Evolutionary conservation across 1,284 basidiomycete genomes (phyloP).

Genomic region (Ganoderma multipileum): DNA sequence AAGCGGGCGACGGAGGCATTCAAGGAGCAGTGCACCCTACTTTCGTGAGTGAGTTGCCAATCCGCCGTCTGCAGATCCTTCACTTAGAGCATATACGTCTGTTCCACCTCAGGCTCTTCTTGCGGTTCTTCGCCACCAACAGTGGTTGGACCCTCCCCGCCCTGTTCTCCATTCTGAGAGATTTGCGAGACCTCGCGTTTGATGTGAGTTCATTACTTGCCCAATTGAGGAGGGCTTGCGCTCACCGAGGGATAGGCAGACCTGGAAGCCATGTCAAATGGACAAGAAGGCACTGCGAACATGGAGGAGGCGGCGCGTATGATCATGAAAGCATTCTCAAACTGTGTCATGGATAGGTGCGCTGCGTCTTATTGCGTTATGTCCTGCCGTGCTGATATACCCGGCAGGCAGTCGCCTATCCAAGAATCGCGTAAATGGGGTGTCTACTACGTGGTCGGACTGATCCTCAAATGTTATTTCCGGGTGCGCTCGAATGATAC

Average conservation of each 20-base stretch:
- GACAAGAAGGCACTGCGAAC: slow-evolving; percentile 69
- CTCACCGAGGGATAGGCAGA: slow-evolving; percentile 62
- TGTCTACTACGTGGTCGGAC: slow-evolving; percentile 92
- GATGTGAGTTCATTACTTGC: slow-evolving; percentile 51
- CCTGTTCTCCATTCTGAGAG: slow-evolving; percentile 79
- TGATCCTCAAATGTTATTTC: slow-evolving; percentile 96
- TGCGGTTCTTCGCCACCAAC: slow-evolving; percentile 78
- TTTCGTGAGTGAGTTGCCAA: slow-evolving; percentile 36
- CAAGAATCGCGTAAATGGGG: slow-evolving; percentile 91
- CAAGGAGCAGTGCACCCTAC: slow-evolving; percentile 61
- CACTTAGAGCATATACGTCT: slow-evolving; percentile 17
- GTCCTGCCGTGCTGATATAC: neutral
- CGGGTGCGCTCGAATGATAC: slow-evolving; percentile 60
- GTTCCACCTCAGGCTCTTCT: slow-evolving; percentile 60
- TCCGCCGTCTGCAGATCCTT: slow-evolving; percentile 22
- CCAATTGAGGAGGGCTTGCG: neutral
- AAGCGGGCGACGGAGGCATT: slow-evolving; percentile 74
- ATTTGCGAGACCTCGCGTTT: slow-evolving; percentile 83
- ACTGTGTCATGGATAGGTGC: slow-evolving; percentile 90
- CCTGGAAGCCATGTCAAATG: slow-evolving; percentile 61
- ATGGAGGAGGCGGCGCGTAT: slow-evolving; percentile 93
- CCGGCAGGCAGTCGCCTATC: slow-evolving; percentile 55
- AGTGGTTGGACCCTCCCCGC: slow-evolving; percentile 85
- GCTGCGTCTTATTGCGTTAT: neutral
- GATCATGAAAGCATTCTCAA: slow-evolving; percentile 92